Percentiles rank a stretch among this genome's conserved stretches.
Conservation (phyloP, 2,329 filamentous ascomycete genomes). For the Ophioceras dolichostomum region DNA sequence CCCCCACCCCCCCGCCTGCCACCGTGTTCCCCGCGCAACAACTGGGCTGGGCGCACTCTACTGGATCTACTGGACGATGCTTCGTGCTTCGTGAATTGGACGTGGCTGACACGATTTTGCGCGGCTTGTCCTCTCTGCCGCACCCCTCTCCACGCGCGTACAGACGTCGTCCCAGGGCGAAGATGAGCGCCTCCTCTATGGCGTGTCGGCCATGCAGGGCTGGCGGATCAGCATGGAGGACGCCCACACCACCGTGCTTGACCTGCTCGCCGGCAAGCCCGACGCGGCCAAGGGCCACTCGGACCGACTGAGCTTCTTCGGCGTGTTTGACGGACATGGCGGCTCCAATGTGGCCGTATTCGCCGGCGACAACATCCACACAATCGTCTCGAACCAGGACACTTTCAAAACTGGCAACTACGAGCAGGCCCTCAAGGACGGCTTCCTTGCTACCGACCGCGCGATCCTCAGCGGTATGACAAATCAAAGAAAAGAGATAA, state of each 20-base stretch:
- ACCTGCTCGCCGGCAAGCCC: slow-evolving; percentile 53
- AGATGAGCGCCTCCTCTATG: slow-evolving; percentile 87
- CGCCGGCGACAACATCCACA: slow-evolving; percentile 82
- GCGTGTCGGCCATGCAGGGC: slow-evolving; percentile 97
- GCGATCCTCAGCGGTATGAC: slow-evolving; percentile 83
- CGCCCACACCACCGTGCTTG: slow-evolving; percentile 79
- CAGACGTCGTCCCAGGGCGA: slow-evolving; percentile 81
- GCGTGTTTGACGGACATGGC: slow-evolving; percentile 95
- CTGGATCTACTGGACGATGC: too few relatives aligned
- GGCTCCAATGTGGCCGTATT: slow-evolving; percentile 94
- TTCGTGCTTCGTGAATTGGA: too few relatives aligned
- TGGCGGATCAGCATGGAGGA: slow-evolving; percentile 99
- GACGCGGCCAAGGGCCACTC: slow-evolving; percentile 52
- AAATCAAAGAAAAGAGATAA: slow-evolving; percentile 12
- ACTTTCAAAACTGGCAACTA: slow-evolving; percentile 85
- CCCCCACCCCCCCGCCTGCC: too few relatives aligned
- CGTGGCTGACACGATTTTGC: too few relatives aligned
- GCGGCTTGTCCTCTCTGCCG: too few relatives aligned
- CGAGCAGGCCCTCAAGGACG: slow-evolving; percentile 92
- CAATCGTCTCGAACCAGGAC: slow-evolving; percentile 90
- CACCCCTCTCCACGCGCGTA: too few relatives aligned
- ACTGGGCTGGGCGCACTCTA: too few relatives aligned
- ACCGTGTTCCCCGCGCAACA: not conserved
- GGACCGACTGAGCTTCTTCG: slow-evolving; percentile 84
- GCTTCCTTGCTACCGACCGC: slow-evolving; percentile 89